Conservation (phyloP, 768 basidiomycete genomes). For the Mycena filopes region DNA sequence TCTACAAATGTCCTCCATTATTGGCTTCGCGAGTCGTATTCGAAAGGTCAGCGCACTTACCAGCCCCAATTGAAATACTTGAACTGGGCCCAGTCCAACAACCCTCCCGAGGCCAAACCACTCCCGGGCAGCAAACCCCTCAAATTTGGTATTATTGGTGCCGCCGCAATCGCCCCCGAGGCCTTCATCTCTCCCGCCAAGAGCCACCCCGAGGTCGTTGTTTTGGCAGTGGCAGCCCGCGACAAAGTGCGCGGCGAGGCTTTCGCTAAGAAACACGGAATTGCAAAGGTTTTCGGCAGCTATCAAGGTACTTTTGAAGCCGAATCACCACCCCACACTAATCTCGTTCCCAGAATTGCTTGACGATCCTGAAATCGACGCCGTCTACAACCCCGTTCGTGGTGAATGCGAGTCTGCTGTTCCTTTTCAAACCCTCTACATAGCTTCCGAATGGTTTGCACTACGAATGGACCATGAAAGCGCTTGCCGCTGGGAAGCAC, state of each 20-base stretch:
- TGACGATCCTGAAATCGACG: constrained; percentile 60
- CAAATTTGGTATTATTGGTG: constrained; percentile 51
- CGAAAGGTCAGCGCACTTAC: constrained; percentile 30
- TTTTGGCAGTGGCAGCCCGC: constrained; percentile 71
- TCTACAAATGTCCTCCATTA: constrained; percentile 34
- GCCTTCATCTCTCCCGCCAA: constrained; percentile 64
- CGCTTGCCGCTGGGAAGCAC: constrained; percentile 71
- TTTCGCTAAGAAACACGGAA: constrained; percentile 65
- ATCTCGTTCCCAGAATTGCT: constrained; percentile 49
- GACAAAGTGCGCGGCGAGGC: constrained; percentile 54
- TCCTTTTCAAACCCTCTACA: too few species aligned
- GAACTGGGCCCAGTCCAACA: neutral
- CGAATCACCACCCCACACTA: too few species aligned
- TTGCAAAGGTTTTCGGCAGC: constrained; percentile 61
- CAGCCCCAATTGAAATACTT: too few species aligned
- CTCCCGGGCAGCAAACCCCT: constrained; percentile 16
- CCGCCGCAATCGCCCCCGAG: constrained; percentile 63
- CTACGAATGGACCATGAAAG: constrained; percentile 77
- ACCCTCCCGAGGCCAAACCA: constrained; percentile 25
- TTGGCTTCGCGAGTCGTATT: constrained; percentile 38
- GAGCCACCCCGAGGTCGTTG: constrained; percentile 64
- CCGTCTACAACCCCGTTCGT: constrained; percentile 58
- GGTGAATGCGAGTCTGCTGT: too few species aligned
- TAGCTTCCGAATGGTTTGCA: constrained; percentile 70
- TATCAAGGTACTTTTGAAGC: constrained; percentile 59